Conservation (phyloP, 371 early-diverging fungal species). For the Mortierella sp. region DNA sequence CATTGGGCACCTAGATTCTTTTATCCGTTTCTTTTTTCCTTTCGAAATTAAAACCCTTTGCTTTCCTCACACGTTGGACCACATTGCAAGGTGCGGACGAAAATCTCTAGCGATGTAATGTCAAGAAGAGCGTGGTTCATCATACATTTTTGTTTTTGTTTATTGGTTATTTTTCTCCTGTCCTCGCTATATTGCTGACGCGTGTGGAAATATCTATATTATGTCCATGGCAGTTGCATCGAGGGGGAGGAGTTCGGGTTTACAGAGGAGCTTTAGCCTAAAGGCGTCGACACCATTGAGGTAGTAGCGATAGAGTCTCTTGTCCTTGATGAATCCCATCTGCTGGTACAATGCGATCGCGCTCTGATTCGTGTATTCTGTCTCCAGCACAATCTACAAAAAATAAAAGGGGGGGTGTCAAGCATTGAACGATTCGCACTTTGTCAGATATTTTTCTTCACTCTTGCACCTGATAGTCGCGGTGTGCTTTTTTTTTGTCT, state of each 20-base stretch:
- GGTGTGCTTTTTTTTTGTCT: not conserved
- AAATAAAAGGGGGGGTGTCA: too few relatives aligned
- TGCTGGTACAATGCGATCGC: conserved; percentile 92
- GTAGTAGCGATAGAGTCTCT: conserved; percentile 92
- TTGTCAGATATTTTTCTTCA: not conserved
- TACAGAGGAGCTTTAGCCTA: conserved; percentile 84
- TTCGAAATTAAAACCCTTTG: not conserved
- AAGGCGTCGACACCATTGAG: conserved; percentile 96
- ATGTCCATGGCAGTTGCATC: not conserved
- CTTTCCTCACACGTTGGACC: not conserved
- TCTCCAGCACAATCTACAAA: conserved; percentile 88
- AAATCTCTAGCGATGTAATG: not conserved
- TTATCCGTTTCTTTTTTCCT: not conserved
- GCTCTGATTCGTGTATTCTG: conserved; percentile 91
- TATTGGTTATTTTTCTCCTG: not conserved
- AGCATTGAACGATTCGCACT: not conserved
- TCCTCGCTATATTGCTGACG: too few relatives aligned
- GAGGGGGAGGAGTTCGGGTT: conserved; percentile 26
- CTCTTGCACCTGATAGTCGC: too few relatives aligned
- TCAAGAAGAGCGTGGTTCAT: not conserved
- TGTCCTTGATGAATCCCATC: conserved; percentile 96
- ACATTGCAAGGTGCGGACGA: not conserved
- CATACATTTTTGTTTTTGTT: not conserved
- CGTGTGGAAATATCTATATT: too few relatives aligned
- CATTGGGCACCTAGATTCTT: not conserved